Evolutionary conservation across 148 eudicot genomes (phyloP).

Genomic region (Cornus controversa): DNA sequence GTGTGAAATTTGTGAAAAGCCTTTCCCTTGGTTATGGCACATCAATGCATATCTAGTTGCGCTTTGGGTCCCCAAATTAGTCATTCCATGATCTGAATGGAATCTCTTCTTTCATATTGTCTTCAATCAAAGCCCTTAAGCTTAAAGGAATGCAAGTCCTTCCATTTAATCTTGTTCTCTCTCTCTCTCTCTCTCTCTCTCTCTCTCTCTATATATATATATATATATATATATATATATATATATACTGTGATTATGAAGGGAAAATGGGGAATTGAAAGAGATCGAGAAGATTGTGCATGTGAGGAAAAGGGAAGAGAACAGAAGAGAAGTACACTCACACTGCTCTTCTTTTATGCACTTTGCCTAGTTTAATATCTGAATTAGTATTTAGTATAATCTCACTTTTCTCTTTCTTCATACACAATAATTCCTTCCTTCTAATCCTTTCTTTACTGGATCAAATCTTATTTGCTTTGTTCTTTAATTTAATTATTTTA

Average conservation of each 20-base stretch:
- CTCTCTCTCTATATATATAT: too few relatives aligned
- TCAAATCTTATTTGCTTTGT: slow-evolving; percentile 9
- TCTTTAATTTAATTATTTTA: neutral
- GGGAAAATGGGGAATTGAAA: neutral
- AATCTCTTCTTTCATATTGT: slow-evolving; percentile 20
- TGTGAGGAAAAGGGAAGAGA: neutral
- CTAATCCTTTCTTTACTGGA: slow-evolving; percentile 15
- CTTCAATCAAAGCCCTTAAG: slow-evolving; percentile 14
- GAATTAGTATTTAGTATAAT: slow-evolving; percentile 6
- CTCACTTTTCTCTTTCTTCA: neutral
- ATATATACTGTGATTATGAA: neutral
- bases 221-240: too few relatives aligned
- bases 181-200: too few relatives aligned
- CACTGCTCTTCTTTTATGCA: slow-evolving; percentile 4
- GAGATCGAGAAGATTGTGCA: neutral
- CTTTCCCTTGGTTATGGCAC: slow-evolving; percentile 3
- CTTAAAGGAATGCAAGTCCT: too few relatives aligned
- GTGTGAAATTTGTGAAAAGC: neutral
- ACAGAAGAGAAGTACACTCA: slow-evolving; percentile 3
- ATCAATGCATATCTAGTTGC: slow-evolving; percentile 15
- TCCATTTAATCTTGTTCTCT: neutral
- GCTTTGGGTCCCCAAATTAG: slow-evolving; percentile 17
- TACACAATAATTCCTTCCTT: neutral
- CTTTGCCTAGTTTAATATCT: slow-evolving; percentile 5
- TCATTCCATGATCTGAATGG: slow-evolving; percentile 25